Evolutionary conservation across 2,329 filamentous ascomycete genomes (phyloP), one percentile per base, ranked within the genome.

Genomic region (Coniochaeta hoffmannii): DNA sequence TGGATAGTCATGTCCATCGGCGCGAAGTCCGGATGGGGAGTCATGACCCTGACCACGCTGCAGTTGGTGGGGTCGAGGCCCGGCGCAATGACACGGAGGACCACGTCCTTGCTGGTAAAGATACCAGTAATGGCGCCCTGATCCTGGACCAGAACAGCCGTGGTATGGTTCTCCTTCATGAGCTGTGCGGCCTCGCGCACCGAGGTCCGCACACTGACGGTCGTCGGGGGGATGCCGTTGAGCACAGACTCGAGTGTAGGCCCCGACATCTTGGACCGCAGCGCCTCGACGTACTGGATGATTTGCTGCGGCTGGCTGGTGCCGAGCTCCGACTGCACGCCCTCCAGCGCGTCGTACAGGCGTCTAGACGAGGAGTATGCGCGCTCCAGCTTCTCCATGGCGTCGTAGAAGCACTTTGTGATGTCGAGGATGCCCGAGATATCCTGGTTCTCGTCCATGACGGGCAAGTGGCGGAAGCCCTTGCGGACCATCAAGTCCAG

Each of bases 391-490:
- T 99, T 99, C 78, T 99, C 94, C 94, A 99, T 99, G 44, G 94
- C 94, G 74, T 99, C 94, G 74, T 99, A 99, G 73, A 99, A 99
- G 75, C 94, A 99, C 75, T 97, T 99, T 56, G 94, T 99, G 65
- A 99, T 99, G 72, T 99, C 94, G 55, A 99, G 78, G 62, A 99
- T 92, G 77, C 94, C 94, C 8, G 92, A 96, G 60, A 99, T 99
- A 68, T 99, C 93, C 73, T 99, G 94, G 72, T 99, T 97, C 77
- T 99, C 94, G 73, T 99, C 94, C 94, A 99, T 99, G 62, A 99
- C 94, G 3, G 94, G 94, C 68, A 99, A 73, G 76, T 99, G 94
- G 64, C 94, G 86, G 79, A 99, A 99, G 17, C 94, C 94, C 76
- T 97, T 97, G 64, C 93, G 83, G 56, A 99, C 94, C 94, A 99